Evolutionary conservation across 2,329 filamentous ascomycete species (phyloP).

Genomic region (Clarireedia hainanense): DNA sequence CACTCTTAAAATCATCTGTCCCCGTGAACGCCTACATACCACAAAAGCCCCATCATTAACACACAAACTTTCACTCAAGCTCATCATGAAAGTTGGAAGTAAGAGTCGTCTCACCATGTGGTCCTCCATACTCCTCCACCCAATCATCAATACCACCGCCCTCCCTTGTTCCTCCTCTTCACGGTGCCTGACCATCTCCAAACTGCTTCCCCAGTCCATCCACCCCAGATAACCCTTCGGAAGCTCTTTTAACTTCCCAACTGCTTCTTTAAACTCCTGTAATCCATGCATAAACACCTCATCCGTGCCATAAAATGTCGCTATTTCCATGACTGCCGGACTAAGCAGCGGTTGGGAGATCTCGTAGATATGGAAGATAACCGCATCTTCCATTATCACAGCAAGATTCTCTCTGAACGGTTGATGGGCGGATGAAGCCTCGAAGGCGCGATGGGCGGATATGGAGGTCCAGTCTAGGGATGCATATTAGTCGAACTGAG

Average conservation of each 20-base stretch:
- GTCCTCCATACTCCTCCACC: conserved; percentile 20
- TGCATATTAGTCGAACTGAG: neutral
- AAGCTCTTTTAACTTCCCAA: neutral
- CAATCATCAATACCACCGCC: conserved; percentile 13
- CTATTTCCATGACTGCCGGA: conserved; percentile 15
- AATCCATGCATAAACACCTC: neutral
- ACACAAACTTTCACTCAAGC: neutral
- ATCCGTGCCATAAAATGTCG: conserved; percentile 14
- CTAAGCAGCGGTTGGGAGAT: conserved; percentile 6
- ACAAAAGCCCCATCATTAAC: neutral
- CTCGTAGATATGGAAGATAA: conserved; percentile 14
- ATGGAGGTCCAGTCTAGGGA: conserved; percentile 32
- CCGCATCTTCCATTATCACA: conserved; percentile 8
- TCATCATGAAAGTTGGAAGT: neutral
- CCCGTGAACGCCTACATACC: conserved; percentile 14
- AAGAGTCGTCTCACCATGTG: conserved; percentile 12
- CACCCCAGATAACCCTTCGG: neutral
- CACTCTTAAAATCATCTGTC: conserved; percentile 16
- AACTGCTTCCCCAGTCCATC: neutral
- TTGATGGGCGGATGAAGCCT: conserved; percentile 29
- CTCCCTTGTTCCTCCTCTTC: conserved; percentile 8
- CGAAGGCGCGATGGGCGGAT: conserved; percentile 34
- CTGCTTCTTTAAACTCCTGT: neutral
- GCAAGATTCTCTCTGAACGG: conserved; percentile 28
- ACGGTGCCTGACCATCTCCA: conserved; percentile 9